Percentiles rank a stretch among this genome's conserved stretches.
Evolutionary conservation across 257 asterid species (phyloP).

Genomic region (Solanum raphanifolium): DNA sequence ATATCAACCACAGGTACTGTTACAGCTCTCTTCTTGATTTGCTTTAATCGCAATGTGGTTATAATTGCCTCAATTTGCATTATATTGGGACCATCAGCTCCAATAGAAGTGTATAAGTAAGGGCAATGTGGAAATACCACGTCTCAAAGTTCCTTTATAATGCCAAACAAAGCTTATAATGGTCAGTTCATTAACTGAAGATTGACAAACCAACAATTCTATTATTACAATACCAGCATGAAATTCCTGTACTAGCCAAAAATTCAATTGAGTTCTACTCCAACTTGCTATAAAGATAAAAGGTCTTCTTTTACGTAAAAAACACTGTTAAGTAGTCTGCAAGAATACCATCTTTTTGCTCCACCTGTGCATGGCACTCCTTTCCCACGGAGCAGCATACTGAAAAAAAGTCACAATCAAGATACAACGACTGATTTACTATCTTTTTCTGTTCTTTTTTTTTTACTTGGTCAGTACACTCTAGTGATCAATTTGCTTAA

Average conservation of each 20-base stretch:
- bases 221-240: background rate
- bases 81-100: background rate
- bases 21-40: background rate
- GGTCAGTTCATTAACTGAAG: background rate
- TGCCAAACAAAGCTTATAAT: background rate
- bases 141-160: background rate
- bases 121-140: background rate
- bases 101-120: background rate
- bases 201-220: background rate
- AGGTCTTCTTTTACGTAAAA: background rate
- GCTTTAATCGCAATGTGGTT: background rate
- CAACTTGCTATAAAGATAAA: background rate
- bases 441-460: background rate
- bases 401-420: background rate
- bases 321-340: background rate
- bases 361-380: background rate
- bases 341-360: background rate
- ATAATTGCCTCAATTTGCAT: background rate
- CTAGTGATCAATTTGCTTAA: background rate
- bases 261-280: background rate
- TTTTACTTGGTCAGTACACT: background rate
- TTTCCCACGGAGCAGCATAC: background rate
- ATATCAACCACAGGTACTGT: conserved; percentile 89
- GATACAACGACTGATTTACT: background rate
- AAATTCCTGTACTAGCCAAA: background rate